These are phyloP conservation scores for Naganishia friedmannii DNA, from an alignment of 768 basidiomycete genomes.

Conservation along the genomic window DNA sequence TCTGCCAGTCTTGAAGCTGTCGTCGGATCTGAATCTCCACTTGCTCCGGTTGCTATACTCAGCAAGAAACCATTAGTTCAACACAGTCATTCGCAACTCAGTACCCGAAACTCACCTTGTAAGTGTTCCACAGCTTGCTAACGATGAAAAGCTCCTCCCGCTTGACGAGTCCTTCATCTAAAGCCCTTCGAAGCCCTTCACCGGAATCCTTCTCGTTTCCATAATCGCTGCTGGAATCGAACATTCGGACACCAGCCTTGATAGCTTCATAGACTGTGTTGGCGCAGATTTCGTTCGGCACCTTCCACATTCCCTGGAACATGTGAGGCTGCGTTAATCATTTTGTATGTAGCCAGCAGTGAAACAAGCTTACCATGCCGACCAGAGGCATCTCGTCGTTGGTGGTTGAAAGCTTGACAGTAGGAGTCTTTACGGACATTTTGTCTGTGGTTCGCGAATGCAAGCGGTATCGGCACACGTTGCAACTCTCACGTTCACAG, in stretches of 20 bases:
- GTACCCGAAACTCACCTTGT: constrained; percentile 44
- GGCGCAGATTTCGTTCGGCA: constrained; percentile 35
- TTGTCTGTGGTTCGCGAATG: neutral
- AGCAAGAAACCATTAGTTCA: too few relatives aligned
- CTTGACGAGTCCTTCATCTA: constrained; percentile 66
- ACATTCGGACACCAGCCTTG: constrained; percentile 78
- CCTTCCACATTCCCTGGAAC: constrained; percentile 47
- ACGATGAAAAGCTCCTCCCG: constrained; percentile 85
- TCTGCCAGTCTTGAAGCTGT: constrained; percentile 76
- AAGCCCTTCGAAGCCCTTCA: constrained; percentile 35
- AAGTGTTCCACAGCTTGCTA: constrained; percentile 89
- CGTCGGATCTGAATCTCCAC: constrained; percentile 60
- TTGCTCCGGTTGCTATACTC: constrained; percentile 65
- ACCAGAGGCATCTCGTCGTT: constrained; percentile 35
- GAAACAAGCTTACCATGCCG: constrained; percentile 29
- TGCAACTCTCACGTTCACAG: neutral
- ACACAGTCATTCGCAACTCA: neutral
- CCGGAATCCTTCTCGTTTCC: constrained; percentile 77
- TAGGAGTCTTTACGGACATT: constrained; percentile 27
- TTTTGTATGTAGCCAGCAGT: neutral
- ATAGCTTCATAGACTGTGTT: constrained; percentile 80
- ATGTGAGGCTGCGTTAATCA: neutral
- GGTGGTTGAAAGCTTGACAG: constrained; percentile 31
- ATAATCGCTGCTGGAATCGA: constrained; percentile 70
- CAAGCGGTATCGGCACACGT: neutral